phyloP scores from a whole-genome alignment of 1,284 basidiomycete genomes.

The Coniferiporia weirii region DNA sequence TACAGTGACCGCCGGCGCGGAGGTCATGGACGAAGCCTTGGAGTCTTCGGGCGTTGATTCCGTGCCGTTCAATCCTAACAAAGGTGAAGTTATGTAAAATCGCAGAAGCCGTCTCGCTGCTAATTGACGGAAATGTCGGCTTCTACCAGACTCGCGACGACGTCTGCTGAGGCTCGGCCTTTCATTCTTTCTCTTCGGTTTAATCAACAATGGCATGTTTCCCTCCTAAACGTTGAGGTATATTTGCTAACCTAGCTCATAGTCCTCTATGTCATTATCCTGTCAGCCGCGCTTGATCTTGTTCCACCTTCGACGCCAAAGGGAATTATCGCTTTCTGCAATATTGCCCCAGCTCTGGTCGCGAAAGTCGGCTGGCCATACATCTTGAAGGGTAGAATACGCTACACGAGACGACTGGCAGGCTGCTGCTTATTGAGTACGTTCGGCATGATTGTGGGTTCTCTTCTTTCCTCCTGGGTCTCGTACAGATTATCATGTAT shows the following conservation, averaged over 20 bases:
- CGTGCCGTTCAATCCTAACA: neutral
- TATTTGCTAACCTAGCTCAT: neutral
- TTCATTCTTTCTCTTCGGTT: constrained; percentile 57
- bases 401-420: constrained; percentile 69
- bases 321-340: constrained; percentile 91
- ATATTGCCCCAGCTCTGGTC: constrained; percentile 75
- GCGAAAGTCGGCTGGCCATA: constrained; percentile 96
- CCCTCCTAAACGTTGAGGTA: neutral
- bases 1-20: neutral
- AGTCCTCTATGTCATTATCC: constrained; percentile 94
- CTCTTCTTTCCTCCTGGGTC: neutral
- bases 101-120: neutral
- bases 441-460: constrained; percentile 72
- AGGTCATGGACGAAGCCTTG: neutral
- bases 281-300: constrained; percentile 92
- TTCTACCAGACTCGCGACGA: constrained; percentile 2
- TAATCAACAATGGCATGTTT: constrained; percentile 51
- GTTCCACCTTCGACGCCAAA: constrained; percentile 87
- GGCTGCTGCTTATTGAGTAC: constrained; percentile 75
- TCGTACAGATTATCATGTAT: neutral
- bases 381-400: constrained; percentile 74
- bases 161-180: constrained; percentile 37
- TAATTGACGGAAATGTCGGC: neutral
- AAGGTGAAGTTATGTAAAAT: neutral
- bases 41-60: neutral